Evolutionary conservation across 805 yeast genomes (phyloP).

Genomic region (Ogataea siamensis): DNA sequence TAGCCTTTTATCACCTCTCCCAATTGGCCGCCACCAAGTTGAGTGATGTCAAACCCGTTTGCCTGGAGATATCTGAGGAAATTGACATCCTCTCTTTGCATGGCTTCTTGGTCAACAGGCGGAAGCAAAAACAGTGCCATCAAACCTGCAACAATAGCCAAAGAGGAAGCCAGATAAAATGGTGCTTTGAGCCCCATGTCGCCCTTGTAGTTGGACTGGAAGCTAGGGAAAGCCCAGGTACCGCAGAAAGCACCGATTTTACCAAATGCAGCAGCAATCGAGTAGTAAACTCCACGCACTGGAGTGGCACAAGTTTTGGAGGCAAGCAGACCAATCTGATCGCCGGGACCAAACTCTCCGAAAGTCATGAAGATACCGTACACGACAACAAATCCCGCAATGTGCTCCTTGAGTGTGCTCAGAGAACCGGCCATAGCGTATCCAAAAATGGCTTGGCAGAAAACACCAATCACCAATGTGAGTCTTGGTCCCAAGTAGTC

Average conservation of each 20-base stretch:
- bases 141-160: slow-evolving; percentile 70
- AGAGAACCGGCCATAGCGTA: slow-evolving; percentile 78
- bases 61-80: slow-evolving; percentile 65
- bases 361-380: slow-evolving; percentile 84
- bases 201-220: slow-evolving; percentile 60
- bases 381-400: slow-evolving; percentile 79
- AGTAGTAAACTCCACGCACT: slow-evolving; percentile 87
- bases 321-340: slow-evolving; percentile 84
- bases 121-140: slow-evolving; percentile 74
- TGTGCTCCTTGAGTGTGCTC: slow-evolving; percentile 49
- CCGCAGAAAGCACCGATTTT: slow-evolving; percentile 93
- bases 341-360: slow-evolving; percentile 96
- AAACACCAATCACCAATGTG: slow-evolving; percentile 67
- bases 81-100: slow-evolving; percentile 69
- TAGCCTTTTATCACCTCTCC: slow-evolving; percentile 20
- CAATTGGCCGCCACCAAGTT: slow-evolving; percentile 45
- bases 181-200: slow-evolving; percentile 68
- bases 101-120: slow-evolving; percentile 77
- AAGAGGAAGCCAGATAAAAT: slow-evolving; percentile 75
- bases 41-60: slow-evolving; percentile 68
- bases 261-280: slow-evolving; percentile 88
- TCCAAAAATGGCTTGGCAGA: slow-evolving; percentile 75
- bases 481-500: slow-evolving; percentile 91
- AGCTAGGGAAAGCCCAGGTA: slow-evolving; percentile 81
- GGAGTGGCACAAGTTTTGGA: slow-evolving; percentile 85